A percentile compares a stretch with the other conserved stretches of the same genome.
These are phyloP conservation scores for Sisymbrium altissimum DNA, from an alignment of 345 rosid genomes.

Conservation along the genomic window DNA sequence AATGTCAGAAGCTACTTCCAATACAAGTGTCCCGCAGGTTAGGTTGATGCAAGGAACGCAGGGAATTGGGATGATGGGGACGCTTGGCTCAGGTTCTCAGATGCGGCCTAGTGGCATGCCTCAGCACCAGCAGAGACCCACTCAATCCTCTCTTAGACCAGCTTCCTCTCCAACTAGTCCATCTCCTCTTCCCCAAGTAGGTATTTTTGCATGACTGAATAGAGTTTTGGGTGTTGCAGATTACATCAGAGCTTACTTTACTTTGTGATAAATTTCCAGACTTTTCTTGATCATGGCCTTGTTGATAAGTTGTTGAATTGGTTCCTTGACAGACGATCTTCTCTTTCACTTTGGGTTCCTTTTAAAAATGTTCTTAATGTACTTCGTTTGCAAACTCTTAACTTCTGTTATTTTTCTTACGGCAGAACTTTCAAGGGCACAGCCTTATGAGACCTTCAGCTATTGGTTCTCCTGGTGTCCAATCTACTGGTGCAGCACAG, in stretches of 20 bases:
- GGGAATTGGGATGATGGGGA: slow-evolving; percentile 65
- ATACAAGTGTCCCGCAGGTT: slow-evolving; percentile 49
- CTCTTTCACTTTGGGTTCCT: background rate
- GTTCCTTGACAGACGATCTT: background rate
- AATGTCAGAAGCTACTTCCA: slow-evolving; percentile 47
- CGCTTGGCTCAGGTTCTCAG: slow-evolving; percentile 59
- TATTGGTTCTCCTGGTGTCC: slow-evolving; percentile 48
- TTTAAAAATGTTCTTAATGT: background rate
- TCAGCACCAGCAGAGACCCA: slow-evolving; percentile 80
- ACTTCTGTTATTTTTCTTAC: background rate
- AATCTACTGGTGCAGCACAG: slow-evolving; percentile 57
- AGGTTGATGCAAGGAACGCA: slow-evolving; percentile 63
- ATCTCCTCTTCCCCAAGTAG: slow-evolving; percentile 58
- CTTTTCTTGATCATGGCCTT: background rate
- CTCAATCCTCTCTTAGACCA: slow-evolving; percentile 61
- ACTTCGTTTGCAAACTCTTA: background rate
- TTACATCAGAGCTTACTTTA: background rate
- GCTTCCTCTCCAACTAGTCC: slow-evolving; percentile 53
- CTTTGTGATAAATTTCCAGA: background rate
- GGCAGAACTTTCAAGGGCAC: slow-evolving; percentile 76
- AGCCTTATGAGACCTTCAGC: slow-evolving; percentile 56
- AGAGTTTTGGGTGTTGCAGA: background rate
- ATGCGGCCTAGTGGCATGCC: slow-evolving; percentile 66
- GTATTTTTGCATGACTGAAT: slow-evolving; percentile 21
- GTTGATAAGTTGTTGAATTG: background rate